A percentile compares a stretch with the other conserved stretches of the same genome.
Evolutionary conservation across 805 yeast genomes (phyloP).

Genomic region (Candida krabiensis): DNA sequence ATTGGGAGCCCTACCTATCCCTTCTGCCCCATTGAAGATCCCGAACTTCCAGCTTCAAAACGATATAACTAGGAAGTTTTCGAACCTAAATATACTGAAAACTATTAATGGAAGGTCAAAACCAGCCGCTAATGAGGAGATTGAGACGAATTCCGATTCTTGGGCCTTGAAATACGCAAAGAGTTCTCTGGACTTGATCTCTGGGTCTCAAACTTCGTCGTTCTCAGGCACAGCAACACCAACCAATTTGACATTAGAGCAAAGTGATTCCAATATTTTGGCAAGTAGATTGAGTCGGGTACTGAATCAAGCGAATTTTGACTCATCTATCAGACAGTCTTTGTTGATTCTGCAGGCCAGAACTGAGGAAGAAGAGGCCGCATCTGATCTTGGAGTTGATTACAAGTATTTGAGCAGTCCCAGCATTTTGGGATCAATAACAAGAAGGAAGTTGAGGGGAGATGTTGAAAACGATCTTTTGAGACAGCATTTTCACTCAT

Average conservation of each 20-base stretch:
- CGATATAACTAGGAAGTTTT: conserved; percentile 38
- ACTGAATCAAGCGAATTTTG: conserved; percentile 44
- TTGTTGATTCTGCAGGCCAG: conserved; percentile 27
- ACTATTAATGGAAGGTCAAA: conserved; percentile 20
- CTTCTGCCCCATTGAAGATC: conserved; percentile 40
- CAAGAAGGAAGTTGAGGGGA: conserved; percentile 59
- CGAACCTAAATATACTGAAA: conserved; percentile 34
- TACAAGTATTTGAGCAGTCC: conserved; percentile 44
- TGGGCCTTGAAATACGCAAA: conserved; percentile 50
- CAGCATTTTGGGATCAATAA: conserved; percentile 54
- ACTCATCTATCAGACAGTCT: conserved; percentile 35
- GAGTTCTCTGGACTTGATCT: conserved; percentile 41
- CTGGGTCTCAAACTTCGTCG: conserved; percentile 5
- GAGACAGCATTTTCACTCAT: conserved; percentile 50
- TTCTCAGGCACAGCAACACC: conserved; percentile 6
- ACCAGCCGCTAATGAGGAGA: conserved; percentile 7
- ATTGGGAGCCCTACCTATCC: conserved; percentile 28
- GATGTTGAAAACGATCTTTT: conserved; percentile 61
- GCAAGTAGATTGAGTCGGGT: conserved; percentile 51
- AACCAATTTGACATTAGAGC: conserved; percentile 4
- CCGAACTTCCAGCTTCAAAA: conserved; percentile 35
- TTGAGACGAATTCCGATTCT: conserved; percentile 7
- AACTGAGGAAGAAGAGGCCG: conserved; percentile 25
- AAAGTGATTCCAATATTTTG: conserved; percentile 25
- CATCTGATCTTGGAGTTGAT: conserved; percentile 11